phyloP scores from a whole-genome alignment of 2,329 filamentous ascomycete species.

The Trichoderma sp. region DNA sequence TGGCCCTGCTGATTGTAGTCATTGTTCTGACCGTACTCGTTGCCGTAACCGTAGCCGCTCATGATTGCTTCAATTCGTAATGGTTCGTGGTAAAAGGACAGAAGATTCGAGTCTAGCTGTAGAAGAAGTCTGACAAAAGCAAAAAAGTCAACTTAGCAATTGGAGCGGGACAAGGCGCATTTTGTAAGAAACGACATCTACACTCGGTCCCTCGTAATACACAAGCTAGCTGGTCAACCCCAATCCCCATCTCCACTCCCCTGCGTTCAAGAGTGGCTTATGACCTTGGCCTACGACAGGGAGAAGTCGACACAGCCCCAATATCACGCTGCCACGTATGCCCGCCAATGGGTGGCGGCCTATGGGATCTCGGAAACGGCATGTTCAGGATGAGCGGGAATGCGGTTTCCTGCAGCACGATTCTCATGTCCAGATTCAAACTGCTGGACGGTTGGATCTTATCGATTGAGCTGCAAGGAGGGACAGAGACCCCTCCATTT shows the following conservation, averaged over 20 bases:
- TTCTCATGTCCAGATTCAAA: neutral
- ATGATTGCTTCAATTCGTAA: neutral
- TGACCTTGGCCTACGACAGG: neutral
- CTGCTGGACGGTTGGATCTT: neutral
- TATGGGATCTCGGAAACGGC: neutral
- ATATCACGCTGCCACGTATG: conserved; percentile 23
- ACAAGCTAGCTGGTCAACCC: neutral
- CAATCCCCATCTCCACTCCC: conserved; percentile 17
- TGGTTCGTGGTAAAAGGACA: neutral
- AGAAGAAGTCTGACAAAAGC: neutral
- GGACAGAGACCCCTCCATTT: neutral
- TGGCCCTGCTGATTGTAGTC: neutral
- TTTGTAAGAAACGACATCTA: neutral
- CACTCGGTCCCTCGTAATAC: neutral
- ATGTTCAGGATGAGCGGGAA: neutral
- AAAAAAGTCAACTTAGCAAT: neutral
- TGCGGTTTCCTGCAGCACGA: neutral
- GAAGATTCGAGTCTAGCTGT: neutral
- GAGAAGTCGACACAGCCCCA: conserved; percentile 15
- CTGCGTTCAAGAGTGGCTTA: conserved; percentile 19
- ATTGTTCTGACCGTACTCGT: neutral
- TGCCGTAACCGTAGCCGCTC: conserved; percentile 16
- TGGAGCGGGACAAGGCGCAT: neutral
- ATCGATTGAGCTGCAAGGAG: neutral
- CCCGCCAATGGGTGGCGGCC: neutral